These are phyloP conservation scores for Jasminum sambac DNA, from an alignment of 257 asterid species.

Conservation along the genomic window DNA sequence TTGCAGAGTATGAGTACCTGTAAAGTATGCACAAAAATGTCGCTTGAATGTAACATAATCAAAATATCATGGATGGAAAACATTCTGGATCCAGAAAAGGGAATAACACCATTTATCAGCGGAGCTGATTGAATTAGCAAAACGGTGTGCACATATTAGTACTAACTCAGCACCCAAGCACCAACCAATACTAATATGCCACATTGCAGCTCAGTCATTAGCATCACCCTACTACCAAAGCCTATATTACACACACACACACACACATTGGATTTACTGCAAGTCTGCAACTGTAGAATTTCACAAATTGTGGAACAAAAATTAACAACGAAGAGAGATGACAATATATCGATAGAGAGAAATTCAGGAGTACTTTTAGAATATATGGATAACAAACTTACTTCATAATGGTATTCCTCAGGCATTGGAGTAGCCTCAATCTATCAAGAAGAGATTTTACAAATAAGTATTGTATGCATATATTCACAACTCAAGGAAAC, in stretches of 20 bases:
- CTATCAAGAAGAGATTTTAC: constrained; percentile 39
- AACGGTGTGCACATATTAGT: too few relatives aligned
- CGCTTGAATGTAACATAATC: background rate
- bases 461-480: constrained; percentile 17
- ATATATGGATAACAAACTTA: constrained; percentile 35
- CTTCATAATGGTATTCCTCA: constrained; percentile 74
- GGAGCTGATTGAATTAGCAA: too few relatives aligned
- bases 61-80: background rate
- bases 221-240: background rate
- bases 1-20: constrained; percentile 84
- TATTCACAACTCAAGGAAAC: constrained; percentile 2
- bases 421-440: constrained; percentile 85
- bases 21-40: constrained; percentile 1
- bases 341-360: constrained; percentile 1
- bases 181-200: too few relatives aligned
- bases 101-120: too few relatives aligned
- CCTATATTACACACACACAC: background rate
- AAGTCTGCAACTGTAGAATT: background rate
- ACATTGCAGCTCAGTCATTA: too few relatives aligned
- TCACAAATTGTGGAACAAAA: background rate
- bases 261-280: background rate
- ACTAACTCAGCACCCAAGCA: too few relatives aligned
- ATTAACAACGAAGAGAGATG: background rate
- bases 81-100: too few relatives aligned
- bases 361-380: constrained; percentile 1